These are phyloP conservation scores for Aspergillus sp. DNA, from an alignment of 2,329 filamentous ascomycete genomes.

Conservation along the genomic window DNA sequence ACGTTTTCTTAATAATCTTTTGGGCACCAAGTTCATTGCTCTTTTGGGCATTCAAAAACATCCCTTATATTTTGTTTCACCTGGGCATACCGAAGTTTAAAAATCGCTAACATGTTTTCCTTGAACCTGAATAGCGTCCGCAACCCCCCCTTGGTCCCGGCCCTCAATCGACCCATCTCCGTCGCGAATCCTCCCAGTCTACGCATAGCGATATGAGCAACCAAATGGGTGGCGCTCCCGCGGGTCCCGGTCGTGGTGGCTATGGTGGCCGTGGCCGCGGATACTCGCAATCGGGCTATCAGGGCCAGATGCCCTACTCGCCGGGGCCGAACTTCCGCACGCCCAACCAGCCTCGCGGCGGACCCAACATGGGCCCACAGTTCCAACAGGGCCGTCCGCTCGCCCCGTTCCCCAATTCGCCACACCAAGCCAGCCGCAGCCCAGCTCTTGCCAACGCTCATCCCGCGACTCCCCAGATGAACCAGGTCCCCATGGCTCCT, in stretches of 20 bases:
- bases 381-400: constrained; percentile 43
- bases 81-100: no score
- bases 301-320: constrained; percentile 48
- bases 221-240: constrained; percentile 44
- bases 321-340: constrained; percentile 49
- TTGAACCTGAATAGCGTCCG: constrained; percentile 36
- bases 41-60: no score
- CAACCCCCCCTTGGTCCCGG: constrained; percentile 56
- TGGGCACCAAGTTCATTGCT: neutral
- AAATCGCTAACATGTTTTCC: constrained; percentile 54
- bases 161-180: constrained; percentile 67
- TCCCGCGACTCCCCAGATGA: constrained; percentile 62
- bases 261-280: constrained; percentile 53
- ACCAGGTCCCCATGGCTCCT: constrained; percentile 60
- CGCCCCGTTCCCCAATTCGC: constrained; percentile 55
- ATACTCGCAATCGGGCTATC: constrained; percentile 48
- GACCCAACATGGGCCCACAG: constrained; percentile 46
- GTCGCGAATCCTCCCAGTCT: constrained; percentile 81
- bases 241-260: constrained; percentile 49
- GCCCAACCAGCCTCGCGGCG: constrained; percentile 46
- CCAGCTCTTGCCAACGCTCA: constrained; percentile 60
- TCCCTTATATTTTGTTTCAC: no score
- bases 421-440: constrained; percentile 58
- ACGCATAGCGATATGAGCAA: constrained; percentile 66
- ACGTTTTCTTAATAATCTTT: constrained; percentile 33